Conservation (phyloP, 345 rosid genomes). For the Salix dunnii region DNA sequence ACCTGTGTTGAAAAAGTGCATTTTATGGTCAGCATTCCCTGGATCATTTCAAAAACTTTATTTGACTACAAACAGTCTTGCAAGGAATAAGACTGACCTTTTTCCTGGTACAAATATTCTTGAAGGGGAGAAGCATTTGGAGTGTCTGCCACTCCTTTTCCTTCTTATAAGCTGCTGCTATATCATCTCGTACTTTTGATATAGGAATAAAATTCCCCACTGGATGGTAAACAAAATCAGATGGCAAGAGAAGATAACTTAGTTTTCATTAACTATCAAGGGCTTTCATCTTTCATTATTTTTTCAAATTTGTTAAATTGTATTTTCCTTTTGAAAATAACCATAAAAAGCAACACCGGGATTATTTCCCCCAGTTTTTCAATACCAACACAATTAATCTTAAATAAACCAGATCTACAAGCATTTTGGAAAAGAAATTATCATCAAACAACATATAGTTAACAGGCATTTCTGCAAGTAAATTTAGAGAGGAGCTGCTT, state of each 20-base stretch:
- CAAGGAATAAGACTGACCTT: slow-evolving; percentile 36
- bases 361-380: not conserved
- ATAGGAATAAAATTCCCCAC: slow-evolving; percentile 76
- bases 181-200: slow-evolving; percentile 69
- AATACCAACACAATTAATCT: not conserved
- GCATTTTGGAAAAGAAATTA: not conserved
- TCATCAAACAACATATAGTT: not conserved
- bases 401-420: not conserved
- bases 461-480: not conserved
- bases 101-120: slow-evolving; percentile 56
- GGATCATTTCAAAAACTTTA: not conserved
- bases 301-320: not conserved
- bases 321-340: not conserved
- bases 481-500: slow-evolving; percentile 29
- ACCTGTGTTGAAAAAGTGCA: slow-evolving; percentile 37
- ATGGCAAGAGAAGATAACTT: not conserved
- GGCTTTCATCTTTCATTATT: not conserved
- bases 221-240: slow-evolving; percentile 20
- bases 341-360: not conserved
- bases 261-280: not conserved
- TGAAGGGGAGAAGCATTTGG: slow-evolving; percentile 62
- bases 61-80: not conserved
- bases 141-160: slow-evolving; percentile 59
- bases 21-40: slow-evolving; percentile 7
- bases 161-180: slow-evolving; percentile 70